Evolutionary conservation across 139 green algal species (phyloP).

Genomic region (Yamagishiella unicocca): DNA sequence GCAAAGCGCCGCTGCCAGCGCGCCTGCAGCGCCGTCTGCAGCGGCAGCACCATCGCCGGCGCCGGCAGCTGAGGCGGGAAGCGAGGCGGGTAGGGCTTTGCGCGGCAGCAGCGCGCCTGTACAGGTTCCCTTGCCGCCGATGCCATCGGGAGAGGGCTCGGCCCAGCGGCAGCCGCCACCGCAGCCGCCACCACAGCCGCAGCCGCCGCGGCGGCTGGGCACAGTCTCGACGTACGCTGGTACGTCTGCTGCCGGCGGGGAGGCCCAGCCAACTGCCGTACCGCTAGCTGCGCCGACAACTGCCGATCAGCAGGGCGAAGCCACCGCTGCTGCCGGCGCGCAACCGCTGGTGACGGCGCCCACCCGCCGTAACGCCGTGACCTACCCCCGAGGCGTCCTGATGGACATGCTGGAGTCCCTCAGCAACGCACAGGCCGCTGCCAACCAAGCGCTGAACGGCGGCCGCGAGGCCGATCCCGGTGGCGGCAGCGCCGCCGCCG

Average conservation of each 20-base stretch:
- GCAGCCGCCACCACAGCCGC: not conserved
- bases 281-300: not conserved
- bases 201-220: not conserved
- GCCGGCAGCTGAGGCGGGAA: no score
- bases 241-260: no score
- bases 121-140: conserved; percentile 16
- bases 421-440: not conserved
- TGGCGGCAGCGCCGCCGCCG: not conserved
- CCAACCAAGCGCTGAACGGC: not conserved
- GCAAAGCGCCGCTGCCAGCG: no score
- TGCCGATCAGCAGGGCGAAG: not conserved
- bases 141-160: not conserved
- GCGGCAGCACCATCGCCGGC: no score
- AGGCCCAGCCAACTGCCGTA: no score
- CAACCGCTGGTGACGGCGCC: not conserved
- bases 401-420: conserved; percentile 22
- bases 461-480: not conserved
- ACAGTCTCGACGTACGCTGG: no score
- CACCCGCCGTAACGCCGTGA: conserved; percentile 20
- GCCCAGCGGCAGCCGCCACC: not conserved
- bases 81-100: no score
- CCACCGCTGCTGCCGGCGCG: not conserved
- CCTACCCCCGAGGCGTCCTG: not conserved
- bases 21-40: no score
- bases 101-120: not conserved